Base-by-base conservation (phyloP, 2,329 filamentous ascomycete genomes). In the Aspergillus bombycis region DNA sequence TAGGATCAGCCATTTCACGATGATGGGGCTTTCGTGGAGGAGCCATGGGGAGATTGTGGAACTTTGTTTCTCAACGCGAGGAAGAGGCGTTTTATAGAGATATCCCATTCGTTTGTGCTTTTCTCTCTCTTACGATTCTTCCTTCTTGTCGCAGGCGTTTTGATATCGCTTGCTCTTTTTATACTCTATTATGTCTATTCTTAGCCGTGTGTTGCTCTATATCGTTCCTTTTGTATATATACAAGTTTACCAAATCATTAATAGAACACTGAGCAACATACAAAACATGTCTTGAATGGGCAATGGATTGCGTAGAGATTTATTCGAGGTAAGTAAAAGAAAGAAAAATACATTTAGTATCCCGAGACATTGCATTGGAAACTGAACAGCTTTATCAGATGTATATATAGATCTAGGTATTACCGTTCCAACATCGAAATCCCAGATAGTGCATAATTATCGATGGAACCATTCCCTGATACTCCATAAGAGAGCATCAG, bases 401-500 rank as follows among this genome's bases (percentile, higher is more conserved):
- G 54, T 60, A 50, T 57, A 63, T 52, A 58, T 52, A 58, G 12
- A 41, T 41, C 52, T 21, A 41, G 21, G 26, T 41, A 38, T 30
- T 38, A n/a, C 30, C 41, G 46, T 11, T 50, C 16, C n/a, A 21
- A n/a, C 28, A 6, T n/a, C n/a, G 28, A 10, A 34, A 21, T 21
- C n/a, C 11, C n/a, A 38, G 36, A 38, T 12, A 38, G n/a, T 38
- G 21, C 30, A 23, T 10, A 7, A 9, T 11, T 32, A 34, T 54
- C 32, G 19, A 54, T 54, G 52, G 23, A 28, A 28, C 32, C 30
- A 4, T n/a, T 23, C 14, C 12, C 30, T 28, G n/a, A 38, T 28
- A 9, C 11, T 19, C 32, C 14, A 23, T 1, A 56, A 10, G n/a
- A 19, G 41, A 4, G 14, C n/a, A 38, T 63, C 72, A 79, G 58